Conservation (phyloP, 805 yeast species). For the Starmerella bacillaris region DNA sequence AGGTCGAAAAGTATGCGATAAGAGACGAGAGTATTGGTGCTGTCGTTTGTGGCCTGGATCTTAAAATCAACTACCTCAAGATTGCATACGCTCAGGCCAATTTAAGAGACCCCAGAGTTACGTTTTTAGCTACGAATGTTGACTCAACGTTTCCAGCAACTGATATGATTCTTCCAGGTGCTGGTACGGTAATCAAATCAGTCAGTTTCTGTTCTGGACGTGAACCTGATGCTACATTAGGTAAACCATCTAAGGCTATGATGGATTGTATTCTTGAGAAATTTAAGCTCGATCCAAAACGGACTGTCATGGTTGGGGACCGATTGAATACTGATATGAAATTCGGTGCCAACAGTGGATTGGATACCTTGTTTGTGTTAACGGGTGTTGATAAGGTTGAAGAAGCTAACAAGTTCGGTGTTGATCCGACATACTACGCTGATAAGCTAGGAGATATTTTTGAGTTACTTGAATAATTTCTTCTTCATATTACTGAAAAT, state of each 20-base stretch:
- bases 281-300: conserved; percentile 31
- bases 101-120: conserved; percentile 41
- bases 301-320: conserved; percentile 87
- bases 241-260: conserved; percentile 83
- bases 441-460: conserved; percentile 60
- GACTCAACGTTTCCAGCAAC: conserved; percentile 88
- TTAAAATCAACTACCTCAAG: conserved; percentile 61
- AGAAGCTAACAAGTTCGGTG: conserved; percentile 23
- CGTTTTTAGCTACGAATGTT: conserved; percentile 81
- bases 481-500: background rate
- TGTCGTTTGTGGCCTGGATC: conserved; percentile 76
- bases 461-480: conserved; percentile 26
- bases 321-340: conserved; percentile 86
- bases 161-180: conserved; percentile 79
- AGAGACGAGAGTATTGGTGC: conserved; percentile 60
- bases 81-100: conserved; percentile 70
- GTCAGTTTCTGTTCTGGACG: conserved; percentile 63
- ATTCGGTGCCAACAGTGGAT: conserved; percentile 75
- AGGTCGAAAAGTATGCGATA: conserved; percentile 24
- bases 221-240: conserved; percentile 63
- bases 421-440: conserved; percentile 51
- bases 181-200: conserved; percentile 75
- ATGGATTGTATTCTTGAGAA: conserved; percentile 70
- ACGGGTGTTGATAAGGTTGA: conserved; percentile 76
- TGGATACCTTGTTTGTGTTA: conserved; percentile 71